Base-by-base conservation (phyloP, 179 eudicot species). In the Corrigiola litoralis region DNA sequence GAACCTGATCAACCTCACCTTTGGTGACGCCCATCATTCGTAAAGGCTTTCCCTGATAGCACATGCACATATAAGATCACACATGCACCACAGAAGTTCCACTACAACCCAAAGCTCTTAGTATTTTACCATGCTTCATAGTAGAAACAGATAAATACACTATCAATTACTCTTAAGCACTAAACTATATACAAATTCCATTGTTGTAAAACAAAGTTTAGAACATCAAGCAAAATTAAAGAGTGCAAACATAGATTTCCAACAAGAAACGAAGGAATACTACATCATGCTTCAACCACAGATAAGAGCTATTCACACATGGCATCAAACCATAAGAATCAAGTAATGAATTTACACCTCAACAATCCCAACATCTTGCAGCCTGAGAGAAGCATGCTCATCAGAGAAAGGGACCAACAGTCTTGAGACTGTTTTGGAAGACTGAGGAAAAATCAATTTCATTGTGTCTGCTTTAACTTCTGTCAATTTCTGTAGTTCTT, bases 1-100 rank as follows among this genome's bases (percentile, higher is more conserved):
- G 72, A 61, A 92, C 62, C 68, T 87, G 85, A 66, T 86, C 85
- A 65, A 92, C 81, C 82, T 92, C 98, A 64, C 72, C 75, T 71
- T 83, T 68, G 16, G 84, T 85, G 59, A 84, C 89, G 40, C 98
- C 98, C 97, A 90, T 85, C 98, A 92, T 92, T 69, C 79, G 80
- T 54, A 92, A 67, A 55, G 89, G 72, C 64, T 84, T 92, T 20
- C 86, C 97, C 95, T 90, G 83, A 57, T 50, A 72, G 24, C 44
- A 67, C 11, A 71, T 9, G 24, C 13, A 28, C 10, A 1, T 18
- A 44, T 27, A n/a, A n/a, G n/a, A n/a, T n/a, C n/a, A n/a, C n/a
- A n/a, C n/a, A 38, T 38, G 14, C 42, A 38, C 42, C 10, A n/a
- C 23, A 53, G 29, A 40, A 67, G 37, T 13, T 40, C 31, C 5